phyloP scores from a whole-genome alignment of 2,329 filamentous ascomycete species.

The Penicillium sp. region DNA sequence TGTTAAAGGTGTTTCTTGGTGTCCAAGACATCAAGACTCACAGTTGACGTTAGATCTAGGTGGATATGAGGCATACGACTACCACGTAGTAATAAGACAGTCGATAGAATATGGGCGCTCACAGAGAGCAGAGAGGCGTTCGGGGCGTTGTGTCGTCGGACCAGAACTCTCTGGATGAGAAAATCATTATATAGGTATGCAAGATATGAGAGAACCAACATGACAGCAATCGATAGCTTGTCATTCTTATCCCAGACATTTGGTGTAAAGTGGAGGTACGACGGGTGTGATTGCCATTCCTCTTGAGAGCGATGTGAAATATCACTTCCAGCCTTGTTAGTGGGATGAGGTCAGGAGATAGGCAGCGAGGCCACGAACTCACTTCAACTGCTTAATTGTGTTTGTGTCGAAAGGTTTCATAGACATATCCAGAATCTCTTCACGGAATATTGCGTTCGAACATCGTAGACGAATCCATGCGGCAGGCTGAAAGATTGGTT shows the following conservation, averaged over 20 bases:
- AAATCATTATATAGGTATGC: conserved; percentile 3
- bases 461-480: conserved; percentile 5
- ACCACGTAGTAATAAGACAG: no score
- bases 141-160: neutral
- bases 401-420: neutral
- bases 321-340: neutral
- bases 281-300: conserved; percentile 1
- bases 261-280: conserved; percentile 4
- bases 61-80: neutral
- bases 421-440: conserved; percentile 7
- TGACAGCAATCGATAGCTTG: neutral
- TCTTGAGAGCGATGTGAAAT: conserved; percentile 4
- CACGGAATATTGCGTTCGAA: neutral
- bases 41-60: neutral
- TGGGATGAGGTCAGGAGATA: no score
- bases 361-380: neutral
- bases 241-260: neutral
- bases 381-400: neutral
- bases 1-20: neutral
- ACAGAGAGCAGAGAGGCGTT: neutral
- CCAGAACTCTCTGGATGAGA: conserved; percentile 6
- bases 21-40: neutral
- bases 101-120: conserved; percentile 5
- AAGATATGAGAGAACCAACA: neutral
- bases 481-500: neutral